Conservation (phyloP, 2,329 filamentous ascomycete species). For the Sporothrix euskadiensis region DNA sequence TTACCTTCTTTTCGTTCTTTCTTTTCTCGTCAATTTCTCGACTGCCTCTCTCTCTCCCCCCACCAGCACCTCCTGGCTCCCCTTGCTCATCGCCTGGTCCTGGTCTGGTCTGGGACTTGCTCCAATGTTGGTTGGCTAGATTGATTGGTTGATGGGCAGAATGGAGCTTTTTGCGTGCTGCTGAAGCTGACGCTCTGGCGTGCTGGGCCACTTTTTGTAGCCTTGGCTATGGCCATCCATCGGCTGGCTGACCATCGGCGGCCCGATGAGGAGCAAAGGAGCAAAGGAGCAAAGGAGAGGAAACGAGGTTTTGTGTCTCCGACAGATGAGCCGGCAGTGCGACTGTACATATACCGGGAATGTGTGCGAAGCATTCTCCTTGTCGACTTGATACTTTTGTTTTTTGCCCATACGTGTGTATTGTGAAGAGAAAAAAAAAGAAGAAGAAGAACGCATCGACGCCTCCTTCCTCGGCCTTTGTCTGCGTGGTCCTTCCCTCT, state of each 20-base stretch:
- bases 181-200: conserved; percentile 7
- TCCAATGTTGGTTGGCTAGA: conserved; percentile 15
- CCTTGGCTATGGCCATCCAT: conserved; percentile 3
- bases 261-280: background rate
- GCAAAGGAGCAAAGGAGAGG: background rate
- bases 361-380: background rate
- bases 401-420: background rate
- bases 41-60: background rate
- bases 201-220: conserved; percentile 6
- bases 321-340: background rate
- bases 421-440: background rate
- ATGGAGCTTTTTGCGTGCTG: conserved; percentile 10
- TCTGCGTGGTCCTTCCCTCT: background rate
- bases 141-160: background rate
- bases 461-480: background rate
- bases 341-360: background rate
- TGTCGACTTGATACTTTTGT: background rate
- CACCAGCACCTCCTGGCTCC: conserved; percentile 9
- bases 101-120: background rate
- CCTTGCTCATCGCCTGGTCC: conserved; percentile 14
- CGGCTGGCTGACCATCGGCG: conserved; percentile 3
- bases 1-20: background rate
- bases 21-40: background rate
- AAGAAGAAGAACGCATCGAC: background rate
- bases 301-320: background rate